Conservation (phyloP, 345 rosid species). For the Gossypium stocksii region DNA sequence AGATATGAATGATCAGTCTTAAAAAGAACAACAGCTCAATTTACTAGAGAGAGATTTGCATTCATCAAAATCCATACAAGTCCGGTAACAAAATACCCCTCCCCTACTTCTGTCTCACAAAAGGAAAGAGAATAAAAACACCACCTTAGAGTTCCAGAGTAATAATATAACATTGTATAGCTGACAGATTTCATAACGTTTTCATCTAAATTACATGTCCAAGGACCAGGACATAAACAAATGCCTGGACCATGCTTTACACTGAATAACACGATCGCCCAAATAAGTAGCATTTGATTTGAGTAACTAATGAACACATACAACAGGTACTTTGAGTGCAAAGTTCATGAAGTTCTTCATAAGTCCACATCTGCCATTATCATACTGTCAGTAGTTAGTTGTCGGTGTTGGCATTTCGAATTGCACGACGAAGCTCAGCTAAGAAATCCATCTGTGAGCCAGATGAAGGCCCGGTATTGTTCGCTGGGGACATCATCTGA, state of each 20-base stretch:
- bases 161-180: neutral
- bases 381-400: conserved; percentile 14
- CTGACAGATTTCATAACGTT: neutral
- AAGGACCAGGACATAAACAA: neutral
- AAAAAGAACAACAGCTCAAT: no score
- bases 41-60: no score
- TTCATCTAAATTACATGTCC: conserved; percentile 9
- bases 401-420: conserved; percentile 32
- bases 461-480: conserved; percentile 29
- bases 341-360: conserved; percentile 1
- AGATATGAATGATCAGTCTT: no score
- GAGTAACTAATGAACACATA: conserved; percentile 17
- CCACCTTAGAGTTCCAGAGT: no score
- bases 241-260: neutral
- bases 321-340: conserved; percentile 15
- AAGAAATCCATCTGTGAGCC: conserved; percentile 52
- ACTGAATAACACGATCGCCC: conserved; percentile 13
- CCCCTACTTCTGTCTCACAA: neutral
- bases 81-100: no score
- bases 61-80: no score
- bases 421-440: conserved; percentile 49
- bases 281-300: conserved; percentile 15
- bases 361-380: conserved; percentile 1
- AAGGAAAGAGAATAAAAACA: no score
- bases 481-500: conserved; percentile 36